These are phyloP conservation scores for Metschnikowia dekortorum DNA, from an alignment of 805 yeast species.

Conservation along the genomic window DNA sequence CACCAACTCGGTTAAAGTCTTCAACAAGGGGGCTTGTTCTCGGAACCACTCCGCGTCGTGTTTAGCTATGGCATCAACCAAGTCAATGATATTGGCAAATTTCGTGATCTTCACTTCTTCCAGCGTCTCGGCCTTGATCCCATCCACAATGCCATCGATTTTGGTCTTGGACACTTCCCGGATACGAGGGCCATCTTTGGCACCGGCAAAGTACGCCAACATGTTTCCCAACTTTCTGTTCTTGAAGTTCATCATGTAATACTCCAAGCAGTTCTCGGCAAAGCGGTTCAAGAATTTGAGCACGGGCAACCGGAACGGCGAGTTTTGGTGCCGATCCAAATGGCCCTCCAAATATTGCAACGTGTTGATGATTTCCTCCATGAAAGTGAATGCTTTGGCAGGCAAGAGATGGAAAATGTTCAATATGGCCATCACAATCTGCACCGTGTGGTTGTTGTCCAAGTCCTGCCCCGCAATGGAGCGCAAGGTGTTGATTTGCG, in stretches of 20 bases:
- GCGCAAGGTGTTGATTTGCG: constrained; percentile 73
- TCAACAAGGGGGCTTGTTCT: constrained; percentile 43
- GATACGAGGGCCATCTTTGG: constrained; percentile 52
- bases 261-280: constrained; percentile 66
- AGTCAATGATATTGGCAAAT: constrained; percentile 69
- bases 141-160: constrained; percentile 44
- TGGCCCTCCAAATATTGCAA: constrained; percentile 75
- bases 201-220: constrained; percentile 60
- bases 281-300: constrained; percentile 83
- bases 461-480: constrained; percentile 77
- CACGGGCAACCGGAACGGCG: constrained; percentile 90
- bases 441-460: constrained; percentile 74
- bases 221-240: constrained; percentile 62
- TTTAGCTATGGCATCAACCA: constrained; percentile 49
- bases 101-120: constrained; percentile 55
- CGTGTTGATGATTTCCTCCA: constrained; percentile 79
- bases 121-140: constrained; percentile 45
- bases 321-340: constrained; percentile 74
- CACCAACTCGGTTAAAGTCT: constrained; percentile 39
- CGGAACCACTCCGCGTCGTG: constrained; percentile 58
- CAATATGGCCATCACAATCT: constrained; percentile 82
- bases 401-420: constrained; percentile 91
- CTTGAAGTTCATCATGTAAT: constrained; percentile 62
- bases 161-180: constrained; percentile 53
- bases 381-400: constrained; percentile 83